Base-by-base conservation (phyloP, 2,329 filamentous ascomycete species). In the Sclerotinia borealis region DNA sequence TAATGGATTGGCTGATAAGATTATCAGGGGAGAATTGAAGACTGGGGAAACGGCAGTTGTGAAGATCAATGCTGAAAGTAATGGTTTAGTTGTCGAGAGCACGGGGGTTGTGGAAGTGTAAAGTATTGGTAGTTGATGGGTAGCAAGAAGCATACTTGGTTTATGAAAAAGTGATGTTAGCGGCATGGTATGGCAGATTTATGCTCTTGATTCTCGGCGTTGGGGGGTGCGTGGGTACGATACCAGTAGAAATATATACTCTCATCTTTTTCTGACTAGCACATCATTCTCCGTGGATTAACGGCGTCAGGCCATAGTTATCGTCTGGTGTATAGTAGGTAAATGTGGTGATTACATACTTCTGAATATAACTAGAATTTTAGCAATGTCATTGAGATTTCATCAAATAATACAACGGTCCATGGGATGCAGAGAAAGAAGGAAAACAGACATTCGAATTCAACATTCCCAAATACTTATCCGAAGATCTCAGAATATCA, bases 1-100 rank as follows among this genome's bases (percentile, higher is more conserved):
- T 65, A 97, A 97, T 75, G 83, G 86, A 4, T 81, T 98, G 45
- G 95, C 95, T 0, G 93, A 96, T 73, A 90, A 89, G 79, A 96
- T 99, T 71, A 98, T 98, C 70, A 83, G 90, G 61, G 95, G 95
- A 25, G 80, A 92, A 75, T 77, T 98, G 65, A 89, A 87, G 76
- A 84, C 80, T 64, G 92, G 92, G 0, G 87, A 96, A 71, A 83
- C 78, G 3, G 93, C 90, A 5, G 82, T 81, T 64, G 89, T 96
- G 15, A 79, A 78, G 55, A 80, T 96, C 64, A 88, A 85, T 60
- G 82, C 84, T 15, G 85, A 86, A 65, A 82, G 80, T 39, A 78
- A 80, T 48, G 83, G 83, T 0, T 74, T 92, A 61, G 80, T 84
- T 45, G 80, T 90, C 29, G 54, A 55, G 25, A 63, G 66, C 29